phyloP scores from a whole-genome alignment of 805 yeast species.

The Saccharomycopsis sp. region DNA sequence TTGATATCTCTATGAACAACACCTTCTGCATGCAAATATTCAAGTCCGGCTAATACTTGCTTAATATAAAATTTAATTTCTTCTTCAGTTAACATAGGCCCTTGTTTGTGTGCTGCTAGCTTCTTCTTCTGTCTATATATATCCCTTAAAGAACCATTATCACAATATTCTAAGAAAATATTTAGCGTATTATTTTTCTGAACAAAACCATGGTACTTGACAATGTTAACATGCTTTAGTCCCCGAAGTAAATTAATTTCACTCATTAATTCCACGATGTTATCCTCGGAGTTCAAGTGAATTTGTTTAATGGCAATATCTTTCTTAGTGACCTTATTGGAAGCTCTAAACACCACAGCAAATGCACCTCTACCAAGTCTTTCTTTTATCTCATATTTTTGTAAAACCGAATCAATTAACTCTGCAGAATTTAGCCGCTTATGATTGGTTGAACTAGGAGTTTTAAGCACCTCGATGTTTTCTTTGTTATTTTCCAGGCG shows the following conservation, averaged over 20 bases:
- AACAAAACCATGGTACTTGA: slow-evolving; percentile 83
- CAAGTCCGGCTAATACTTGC: slow-evolving; percentile 70
- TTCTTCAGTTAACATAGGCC: slow-evolving; percentile 74
- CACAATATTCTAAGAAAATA: slow-evolving; percentile 73
- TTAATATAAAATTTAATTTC: slow-evolving; percentile 62
- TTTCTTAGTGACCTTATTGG: slow-evolving; percentile 56
- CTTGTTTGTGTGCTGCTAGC: slow-evolving; percentile 35
- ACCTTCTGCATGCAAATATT: slow-evolving; percentile 64
- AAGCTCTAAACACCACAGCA: slow-evolving; percentile 77
- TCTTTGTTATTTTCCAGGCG: too few species aligned
- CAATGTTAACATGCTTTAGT: slow-evolving; percentile 86
- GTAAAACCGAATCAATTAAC: slow-evolving; percentile 16
- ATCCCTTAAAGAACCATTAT: slow-evolving; percentile 53
- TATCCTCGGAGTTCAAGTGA: slow-evolving; percentile 19
- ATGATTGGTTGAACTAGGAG: neutral
- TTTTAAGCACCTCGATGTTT: neutral
- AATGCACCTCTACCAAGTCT: slow-evolving; percentile 87
- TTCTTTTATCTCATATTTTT: slow-evolving; percentile 45
- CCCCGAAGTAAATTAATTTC: slow-evolving; percentile 75
- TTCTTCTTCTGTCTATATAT: slow-evolving; percentile 5
- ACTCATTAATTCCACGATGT: slow-evolving; percentile 22
- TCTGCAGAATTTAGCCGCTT: slow-evolving; percentile 19
- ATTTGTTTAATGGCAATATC: slow-evolving; percentile 79
- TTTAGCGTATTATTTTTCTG: slow-evolving; percentile 65
- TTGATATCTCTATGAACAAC: slow-evolving; percentile 84